Percentiles rank a stretch among this genome's conserved stretches.
These are phyloP conservation scores for Scheffersomyces titani DNA, from an alignment of 1,139 yeast species.

Conservation along the genomic window DNA sequence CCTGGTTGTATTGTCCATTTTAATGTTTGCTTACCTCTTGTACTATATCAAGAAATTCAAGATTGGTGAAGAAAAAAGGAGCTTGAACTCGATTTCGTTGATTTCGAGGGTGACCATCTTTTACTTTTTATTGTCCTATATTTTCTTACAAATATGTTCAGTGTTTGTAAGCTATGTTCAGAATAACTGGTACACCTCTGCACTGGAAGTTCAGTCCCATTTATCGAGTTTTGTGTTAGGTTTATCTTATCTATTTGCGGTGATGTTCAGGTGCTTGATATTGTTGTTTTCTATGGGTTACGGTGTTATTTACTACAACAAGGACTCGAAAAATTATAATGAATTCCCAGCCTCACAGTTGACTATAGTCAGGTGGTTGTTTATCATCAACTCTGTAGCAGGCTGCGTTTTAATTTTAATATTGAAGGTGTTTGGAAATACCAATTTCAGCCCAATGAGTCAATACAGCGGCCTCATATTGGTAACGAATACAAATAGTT, in stretches of 20 bases:
- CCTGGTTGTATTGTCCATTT: conserved; percentile 15
- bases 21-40: conserved; percentile 23
- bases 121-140: conserved; percentile 27
- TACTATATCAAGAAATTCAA: conserved; percentile 28
- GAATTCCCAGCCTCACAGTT: conserved; percentile 23
- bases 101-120: conserved; percentile 35
- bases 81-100: conserved; percentile 34
- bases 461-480: neutral
- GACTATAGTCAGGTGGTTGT: conserved; percentile 18
- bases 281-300: conserved; percentile 41
- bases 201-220: neutral
- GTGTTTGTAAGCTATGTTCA: conserved; percentile 15
- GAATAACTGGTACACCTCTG: conserved; percentile 15
- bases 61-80: conserved; percentile 30
- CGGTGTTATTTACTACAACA: conserved; percentile 37
- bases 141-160: conserved; percentile 11
- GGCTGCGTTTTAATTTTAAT: neutral
- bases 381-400: conserved; percentile 11
- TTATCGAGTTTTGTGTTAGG: conserved; percentile 1
- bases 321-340: conserved; percentile 27
- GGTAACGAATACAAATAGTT: neutral
- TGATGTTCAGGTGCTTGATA: conserved; percentile 14
- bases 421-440: neutral
- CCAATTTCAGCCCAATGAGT: neutral
- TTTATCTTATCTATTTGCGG: conserved; percentile 2